These are phyloP conservation scores for Septoria linicola DNA, from an alignment of 2,329 filamentous ascomycete species.

Conservation along the genomic window DNA sequence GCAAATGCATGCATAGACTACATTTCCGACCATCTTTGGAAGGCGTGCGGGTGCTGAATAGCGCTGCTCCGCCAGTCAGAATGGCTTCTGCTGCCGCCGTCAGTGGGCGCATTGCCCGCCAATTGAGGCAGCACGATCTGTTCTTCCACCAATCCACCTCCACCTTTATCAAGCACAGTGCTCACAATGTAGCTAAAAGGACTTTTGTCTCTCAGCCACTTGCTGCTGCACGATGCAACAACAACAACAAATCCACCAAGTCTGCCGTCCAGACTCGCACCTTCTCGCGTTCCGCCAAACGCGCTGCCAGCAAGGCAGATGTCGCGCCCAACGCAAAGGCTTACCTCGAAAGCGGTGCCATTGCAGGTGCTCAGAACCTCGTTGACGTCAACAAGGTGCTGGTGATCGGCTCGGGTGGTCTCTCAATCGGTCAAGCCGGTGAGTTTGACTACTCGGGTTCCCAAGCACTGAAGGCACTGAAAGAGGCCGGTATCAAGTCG, in stretches of 20 bases:
- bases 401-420: slow-evolving; percentile 91
- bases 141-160: slow-evolving; percentile 21
- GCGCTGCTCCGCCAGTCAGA: neutral
- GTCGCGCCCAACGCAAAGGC: slow-evolving; percentile 78
- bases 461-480: slow-evolving; percentile 93
- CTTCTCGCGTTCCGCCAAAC: slow-evolving; percentile 31
- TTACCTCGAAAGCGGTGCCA: slow-evolving; percentile 82
- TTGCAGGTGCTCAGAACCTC: slow-evolving; percentile 71
- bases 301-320: slow-evolving; percentile 51
- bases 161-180: slow-evolving; percentile 27
- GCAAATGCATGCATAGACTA: slow-evolving; percentile 50
- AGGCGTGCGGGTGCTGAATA: slow-evolving; percentile 64
- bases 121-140: slow-evolving; percentile 32
- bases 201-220: slow-evolving; percentile 31
- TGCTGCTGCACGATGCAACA: slow-evolving; percentile 17
- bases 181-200: slow-evolving; percentile 31
- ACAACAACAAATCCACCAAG: slow-evolving; percentile 11
- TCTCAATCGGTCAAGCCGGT: slow-evolving; percentile 95
- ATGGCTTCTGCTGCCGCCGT: slow-evolving; percentile 33
- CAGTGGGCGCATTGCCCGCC: slow-evolving; percentile 36
- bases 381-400: slow-evolving; percentile 96
- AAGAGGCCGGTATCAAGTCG: slow-evolving; percentile 87
- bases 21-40: slow-evolving; percentile 69
- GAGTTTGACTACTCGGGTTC: slow-evolving; percentile 99
- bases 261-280: slow-evolving; percentile 25